Conservation (phyloP, 352 stramenopile genomes). For the Phytophthora sojae region DNA sequence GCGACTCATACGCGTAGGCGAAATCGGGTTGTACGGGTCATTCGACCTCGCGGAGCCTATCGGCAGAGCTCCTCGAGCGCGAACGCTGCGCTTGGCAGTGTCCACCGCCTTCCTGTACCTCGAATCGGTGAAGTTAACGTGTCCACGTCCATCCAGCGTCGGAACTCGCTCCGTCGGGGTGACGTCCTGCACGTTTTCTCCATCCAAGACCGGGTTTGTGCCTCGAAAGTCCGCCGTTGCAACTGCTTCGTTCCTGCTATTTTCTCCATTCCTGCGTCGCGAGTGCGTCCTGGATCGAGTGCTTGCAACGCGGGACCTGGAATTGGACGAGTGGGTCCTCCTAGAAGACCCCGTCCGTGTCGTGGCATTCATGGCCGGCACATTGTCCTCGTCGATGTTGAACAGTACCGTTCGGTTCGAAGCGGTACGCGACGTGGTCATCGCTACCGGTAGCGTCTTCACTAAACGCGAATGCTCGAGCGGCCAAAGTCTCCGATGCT, state of each 20-base stretch:
- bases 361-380: constrained; percentile 12
- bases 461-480: not conserved
- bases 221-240: constrained; percentile 29
- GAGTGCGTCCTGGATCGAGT: constrained; percentile 17
- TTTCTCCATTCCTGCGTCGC: constrained; percentile 8
- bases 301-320: constrained; percentile 21
- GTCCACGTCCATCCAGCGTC: constrained; percentile 32
- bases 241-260: constrained; percentile 7
- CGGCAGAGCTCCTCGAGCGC: constrained; percentile 30
- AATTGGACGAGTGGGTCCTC: constrained; percentile 22
- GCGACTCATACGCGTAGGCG: constrained; percentile 26
- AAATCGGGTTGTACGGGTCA: constrained; percentile 25
- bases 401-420: constrained; percentile 49
- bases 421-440: constrained; percentile 36
- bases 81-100: constrained; percentile 27
- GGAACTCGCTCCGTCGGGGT: constrained; percentile 15
- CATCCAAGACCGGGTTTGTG: constrained; percentile 24
- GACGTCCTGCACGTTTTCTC: constrained; percentile 12
- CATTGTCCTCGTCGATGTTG: constrained; percentile 55
- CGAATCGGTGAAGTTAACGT: constrained; percentile 37
- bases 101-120: constrained; percentile 32
- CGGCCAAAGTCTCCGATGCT: constrained; percentile 14
- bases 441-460: constrained; percentile 15
- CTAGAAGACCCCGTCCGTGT: constrained; percentile 23
- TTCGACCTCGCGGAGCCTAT: constrained; percentile 23